These are phyloP conservation scores for Sungouiozyma ichnusensis DNA, from an alignment of 805 yeast genomes.

Conservation along the genomic window DNA sequence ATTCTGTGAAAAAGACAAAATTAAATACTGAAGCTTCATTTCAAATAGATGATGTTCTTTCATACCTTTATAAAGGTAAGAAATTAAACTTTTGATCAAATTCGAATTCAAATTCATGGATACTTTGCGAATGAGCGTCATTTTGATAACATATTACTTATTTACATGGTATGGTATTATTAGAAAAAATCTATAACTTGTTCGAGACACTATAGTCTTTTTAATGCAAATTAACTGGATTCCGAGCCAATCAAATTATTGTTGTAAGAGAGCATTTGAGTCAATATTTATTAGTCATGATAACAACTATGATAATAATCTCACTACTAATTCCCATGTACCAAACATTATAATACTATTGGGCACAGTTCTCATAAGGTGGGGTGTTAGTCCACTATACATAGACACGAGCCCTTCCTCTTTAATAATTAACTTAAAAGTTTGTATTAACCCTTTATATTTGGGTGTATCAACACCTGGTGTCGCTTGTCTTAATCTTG, in stretches of 20 bases:
- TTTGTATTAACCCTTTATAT: slow-evolving; percentile 81
- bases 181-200: too few species aligned
- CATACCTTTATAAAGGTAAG: slow-evolving; percentile 37
- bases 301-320: slow-evolving; percentile 38
- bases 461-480: slow-evolving; percentile 67
- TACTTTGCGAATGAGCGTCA: too few species aligned
- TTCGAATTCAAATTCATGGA: too few species aligned
- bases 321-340: slow-evolving; percentile 85
- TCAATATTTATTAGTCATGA: too few species aligned
- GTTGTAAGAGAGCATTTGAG: too few species aligned
- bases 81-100: too few species aligned
- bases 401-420: slow-evolving; percentile 90
- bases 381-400: slow-evolving; percentile 98
- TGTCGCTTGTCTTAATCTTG: slow-evolving; percentile 93
- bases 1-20: not conserved
- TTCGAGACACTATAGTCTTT: too few species aligned
- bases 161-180: too few species aligned
- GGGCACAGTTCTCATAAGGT: slow-evolving; percentile 91
- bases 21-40: slow-evolving; percentile 16
- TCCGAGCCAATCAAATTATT: too few species aligned
- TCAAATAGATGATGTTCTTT: slow-evolving; percentile 32
- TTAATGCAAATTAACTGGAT: not conserved
- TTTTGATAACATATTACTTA: too few species aligned
- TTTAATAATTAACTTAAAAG: slow-evolving; percentile 72
- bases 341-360: slow-evolving; percentile 98